Evolutionary conservation across 164 flowering plant species (phyloP).

Genomic region (Liquidambar formosana): DNA sequence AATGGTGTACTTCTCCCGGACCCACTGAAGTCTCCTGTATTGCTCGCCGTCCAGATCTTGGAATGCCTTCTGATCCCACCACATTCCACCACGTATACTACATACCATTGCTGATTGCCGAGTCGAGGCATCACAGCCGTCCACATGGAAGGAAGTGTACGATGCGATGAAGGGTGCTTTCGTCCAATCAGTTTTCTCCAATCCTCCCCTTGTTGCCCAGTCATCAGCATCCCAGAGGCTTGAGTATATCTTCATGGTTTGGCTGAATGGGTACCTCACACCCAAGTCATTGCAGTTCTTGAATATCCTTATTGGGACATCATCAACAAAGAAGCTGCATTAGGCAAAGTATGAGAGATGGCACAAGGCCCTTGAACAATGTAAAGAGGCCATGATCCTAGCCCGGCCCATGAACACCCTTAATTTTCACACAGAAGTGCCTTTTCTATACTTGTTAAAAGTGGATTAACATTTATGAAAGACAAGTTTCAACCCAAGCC

Average conservation of each 20-base stretch:
- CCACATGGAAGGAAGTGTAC: constrained; percentile 40
- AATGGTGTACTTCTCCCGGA: constrained; percentile 21
- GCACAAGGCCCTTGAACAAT: no score
- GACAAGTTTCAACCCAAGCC: no score
- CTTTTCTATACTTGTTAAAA: no score
- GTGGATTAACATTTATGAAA: no score
- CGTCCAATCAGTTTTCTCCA: constrained; percentile 47
- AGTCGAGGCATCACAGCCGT: constrained; percentile 40
- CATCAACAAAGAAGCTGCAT: constrained; percentile 40
- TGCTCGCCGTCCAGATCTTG: constrained; percentile 29
- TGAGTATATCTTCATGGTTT: constrained; percentile 52
- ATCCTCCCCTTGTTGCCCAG: constrained; percentile 45
- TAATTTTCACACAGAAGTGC: no score
- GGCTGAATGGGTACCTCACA: no score
- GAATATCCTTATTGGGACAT: constrained; percentile 41
- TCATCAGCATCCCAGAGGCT: no score
- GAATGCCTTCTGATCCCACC: constrained; percentile 38
- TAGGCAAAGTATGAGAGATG: no score
- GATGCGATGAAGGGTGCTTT: constrained; percentile 45
- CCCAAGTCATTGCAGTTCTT: constrained; percentile 43
- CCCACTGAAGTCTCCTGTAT: constrained; percentile 22
- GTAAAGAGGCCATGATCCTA: no score
- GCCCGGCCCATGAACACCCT: no score
- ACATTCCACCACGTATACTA: no score
- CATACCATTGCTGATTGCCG: no score